These are phyloP conservation scores for Xylogone sp. DNA, from an alignment of 2,329 filamentous ascomycete species.

Conservation along the genomic window DNA sequence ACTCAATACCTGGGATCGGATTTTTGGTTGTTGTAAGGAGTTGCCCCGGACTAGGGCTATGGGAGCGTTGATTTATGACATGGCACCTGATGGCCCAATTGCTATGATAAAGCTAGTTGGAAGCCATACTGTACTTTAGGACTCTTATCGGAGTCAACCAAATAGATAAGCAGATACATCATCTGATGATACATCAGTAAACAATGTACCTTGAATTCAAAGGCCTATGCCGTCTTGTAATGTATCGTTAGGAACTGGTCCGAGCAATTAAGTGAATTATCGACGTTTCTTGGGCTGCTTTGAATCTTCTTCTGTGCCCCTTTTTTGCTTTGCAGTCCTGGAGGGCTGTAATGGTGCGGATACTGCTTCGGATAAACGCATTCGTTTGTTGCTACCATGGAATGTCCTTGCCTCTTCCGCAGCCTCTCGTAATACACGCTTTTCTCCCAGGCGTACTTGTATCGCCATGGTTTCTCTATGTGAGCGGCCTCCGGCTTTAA, in stretches of 20 bases:
- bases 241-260: too few relatives aligned
- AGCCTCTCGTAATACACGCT: slow-evolving; percentile 50
- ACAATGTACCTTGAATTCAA: background rate
- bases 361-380: slow-evolving; percentile 20
- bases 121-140: slow-evolving; percentile 27
- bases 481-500: slow-evolving; percentile 28
- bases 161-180: background rate
- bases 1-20: slow-evolving; percentile 3
- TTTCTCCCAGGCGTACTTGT: slow-evolving; percentile 61
- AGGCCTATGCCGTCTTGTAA: too few relatives aligned
- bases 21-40: slow-evolving; percentile 17
- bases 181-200: background rate
- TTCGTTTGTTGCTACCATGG: slow-evolving; percentile 25
- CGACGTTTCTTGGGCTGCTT: background rate
- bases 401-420: slow-evolving; percentile 32
- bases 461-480: slow-evolving; percentile 47
- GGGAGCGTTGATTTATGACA: slow-evolving; percentile 19
- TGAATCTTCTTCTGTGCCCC: background rate
- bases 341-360: background rate
- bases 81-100: slow-evolving; percentile 4
- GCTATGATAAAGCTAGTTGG: slow-evolving; percentile 6
- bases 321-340: background rate
- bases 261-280: background rate
- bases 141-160: background rate
- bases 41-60: slow-evolving; percentile 24